A percentile compares a stretch with the other conserved stretches of the same genome.
Conservation (phyloP, 257 asterid genomes). For the Gentiana dahurica region DNA sequence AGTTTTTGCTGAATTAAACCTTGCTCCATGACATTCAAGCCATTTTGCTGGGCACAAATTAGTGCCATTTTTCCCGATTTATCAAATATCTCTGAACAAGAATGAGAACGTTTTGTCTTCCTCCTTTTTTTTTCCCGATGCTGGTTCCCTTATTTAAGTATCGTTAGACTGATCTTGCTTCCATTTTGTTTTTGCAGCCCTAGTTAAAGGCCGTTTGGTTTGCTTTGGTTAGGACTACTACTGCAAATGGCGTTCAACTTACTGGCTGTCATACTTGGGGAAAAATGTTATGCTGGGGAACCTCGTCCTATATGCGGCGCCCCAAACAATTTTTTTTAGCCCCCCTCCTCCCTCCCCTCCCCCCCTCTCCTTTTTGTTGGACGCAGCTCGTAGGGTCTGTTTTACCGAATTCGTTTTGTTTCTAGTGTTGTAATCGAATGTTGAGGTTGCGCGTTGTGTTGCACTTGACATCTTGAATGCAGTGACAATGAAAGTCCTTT, state of each 20-base stretch:
- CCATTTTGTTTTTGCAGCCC: slow-evolving; percentile 33
- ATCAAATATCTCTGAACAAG: not conserved
- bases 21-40: not conserved
- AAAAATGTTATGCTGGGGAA: no score
- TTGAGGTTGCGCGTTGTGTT: no score
- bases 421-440: no score
- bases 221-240: not conserved
- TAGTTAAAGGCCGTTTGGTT: slow-evolving; percentile 19
- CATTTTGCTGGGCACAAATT: not conserved
- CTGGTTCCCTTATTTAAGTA: not conserved
- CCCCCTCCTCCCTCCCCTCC: no score
- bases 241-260: no score
- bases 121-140: not conserved
- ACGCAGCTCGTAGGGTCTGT: no score
- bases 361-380: no score
- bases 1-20: not conserved
- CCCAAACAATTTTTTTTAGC: no score
- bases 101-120: not conserved
- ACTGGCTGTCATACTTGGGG: not conserved
- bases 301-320: no score
- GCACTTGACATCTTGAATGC: no score
- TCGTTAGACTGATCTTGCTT: not conserved
- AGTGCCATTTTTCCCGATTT: not conserved
- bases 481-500: no score
- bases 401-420: no score